A percentile compares a stretch with the other conserved stretches of the same genome.
Evolutionary conservation across 495 filamentous ascomycete species (phyloP).

Genomic region (Neurospora cerealis): DNA sequence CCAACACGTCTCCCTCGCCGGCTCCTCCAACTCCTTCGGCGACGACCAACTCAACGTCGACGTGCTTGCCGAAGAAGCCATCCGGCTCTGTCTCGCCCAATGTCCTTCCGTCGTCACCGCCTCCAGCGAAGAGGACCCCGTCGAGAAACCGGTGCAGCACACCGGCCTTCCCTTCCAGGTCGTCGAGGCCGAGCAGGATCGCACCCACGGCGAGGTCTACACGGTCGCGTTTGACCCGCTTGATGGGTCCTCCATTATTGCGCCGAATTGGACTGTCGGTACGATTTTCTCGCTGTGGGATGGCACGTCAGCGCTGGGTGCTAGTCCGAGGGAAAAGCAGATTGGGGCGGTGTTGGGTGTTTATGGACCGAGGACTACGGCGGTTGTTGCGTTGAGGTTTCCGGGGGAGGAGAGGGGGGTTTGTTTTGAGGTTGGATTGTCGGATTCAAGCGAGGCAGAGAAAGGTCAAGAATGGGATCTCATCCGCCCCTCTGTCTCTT

Average conservation of each 20-base stretch:
- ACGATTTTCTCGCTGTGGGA: slow-evolving; percentile 44
- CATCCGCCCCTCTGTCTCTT: slow-evolving; percentile 21
- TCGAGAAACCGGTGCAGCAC: slow-evolving; percentile 23
- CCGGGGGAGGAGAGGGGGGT: slow-evolving; percentile 17
- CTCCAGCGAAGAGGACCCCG: slow-evolving; percentile 44
- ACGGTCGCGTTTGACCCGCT: slow-evolving; percentile 47
- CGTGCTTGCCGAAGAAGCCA: slow-evolving; percentile 34
- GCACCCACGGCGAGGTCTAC: slow-evolving; percentile 28
- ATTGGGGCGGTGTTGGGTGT: slow-evolving; percentile 40
- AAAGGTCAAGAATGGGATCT: slow-evolving; percentile 15
- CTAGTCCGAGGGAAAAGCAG: slow-evolving; percentile 24
- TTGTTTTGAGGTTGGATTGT: slow-evolving; percentile 36
- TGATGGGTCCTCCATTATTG: slow-evolving; percentile 45
- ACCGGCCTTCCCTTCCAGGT: background rate
- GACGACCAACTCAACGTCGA: slow-evolving; percentile 49
- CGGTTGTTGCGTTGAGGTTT: slow-evolving; percentile 33
- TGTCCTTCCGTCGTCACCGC: slow-evolving; percentile 35
- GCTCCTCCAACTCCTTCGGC: slow-evolving; percentile 40
- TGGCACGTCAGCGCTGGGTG: slow-evolving; percentile 29
- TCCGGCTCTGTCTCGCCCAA: slow-evolving; percentile 29
- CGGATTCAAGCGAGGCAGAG: background rate
- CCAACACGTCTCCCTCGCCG: slow-evolving; percentile 31
- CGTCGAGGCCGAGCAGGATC: background rate
- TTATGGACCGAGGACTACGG: slow-evolving; percentile 41
- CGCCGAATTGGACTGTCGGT: slow-evolving; percentile 43